These are phyloP conservation scores for Phoma sp. DNA, from an alignment of 2,329 filamentous ascomycete genomes.

Conservation along the genomic window DNA sequence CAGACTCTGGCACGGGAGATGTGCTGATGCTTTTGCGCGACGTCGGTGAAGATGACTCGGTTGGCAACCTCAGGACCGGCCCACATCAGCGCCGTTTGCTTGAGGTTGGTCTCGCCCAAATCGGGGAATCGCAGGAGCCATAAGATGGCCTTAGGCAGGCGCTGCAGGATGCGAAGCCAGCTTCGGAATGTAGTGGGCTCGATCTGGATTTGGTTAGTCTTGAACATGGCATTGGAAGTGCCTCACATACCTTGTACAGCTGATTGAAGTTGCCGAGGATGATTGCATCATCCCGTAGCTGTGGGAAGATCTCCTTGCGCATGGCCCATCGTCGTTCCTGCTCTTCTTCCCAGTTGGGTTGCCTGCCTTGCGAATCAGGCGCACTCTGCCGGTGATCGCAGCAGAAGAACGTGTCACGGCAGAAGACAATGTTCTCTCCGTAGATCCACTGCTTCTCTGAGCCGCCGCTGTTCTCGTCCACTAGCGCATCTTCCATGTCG, in stretches of 20 bases:
- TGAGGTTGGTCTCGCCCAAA: slow-evolving; percentile 84
- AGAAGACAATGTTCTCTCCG: slow-evolving; percentile 95
- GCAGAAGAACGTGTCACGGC: slow-evolving; percentile 95
- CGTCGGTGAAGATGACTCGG: slow-evolving; percentile 93
- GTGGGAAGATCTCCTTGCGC: slow-evolving; percentile 90
- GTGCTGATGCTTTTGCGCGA: slow-evolving; percentile 92
- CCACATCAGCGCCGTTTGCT: slow-evolving; percentile 81
- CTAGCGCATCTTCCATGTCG: slow-evolving; percentile 71
- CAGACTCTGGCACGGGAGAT: slow-evolving; percentile 91
- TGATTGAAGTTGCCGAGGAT: slow-evolving; percentile 99
- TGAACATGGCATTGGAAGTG: background rate
- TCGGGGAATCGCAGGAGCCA: slow-evolving; percentile 98
- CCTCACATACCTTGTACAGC: slow-evolving; percentile 81
- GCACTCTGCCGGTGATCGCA: slow-evolving; percentile 95
- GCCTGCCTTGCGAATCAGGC: slow-evolving; percentile 69
- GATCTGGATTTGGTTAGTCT: slow-evolving; percentile 66
- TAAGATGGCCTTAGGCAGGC: slow-evolving; percentile 84
- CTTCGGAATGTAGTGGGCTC: slow-evolving; percentile 95
- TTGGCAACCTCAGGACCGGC: slow-evolving; percentile 83
- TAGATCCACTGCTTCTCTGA: slow-evolving; percentile 88
- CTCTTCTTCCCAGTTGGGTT: slow-evolving; percentile 82
- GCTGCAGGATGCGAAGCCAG: slow-evolving; percentile 89
- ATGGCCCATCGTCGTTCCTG: slow-evolving; percentile 85
- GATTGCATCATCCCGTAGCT: slow-evolving; percentile 79
- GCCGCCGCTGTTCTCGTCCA: slow-evolving; percentile 71